Base-by-base conservation (phyloP, 805 yeast species). In the Metschnikowia amazonensis region DNA sequence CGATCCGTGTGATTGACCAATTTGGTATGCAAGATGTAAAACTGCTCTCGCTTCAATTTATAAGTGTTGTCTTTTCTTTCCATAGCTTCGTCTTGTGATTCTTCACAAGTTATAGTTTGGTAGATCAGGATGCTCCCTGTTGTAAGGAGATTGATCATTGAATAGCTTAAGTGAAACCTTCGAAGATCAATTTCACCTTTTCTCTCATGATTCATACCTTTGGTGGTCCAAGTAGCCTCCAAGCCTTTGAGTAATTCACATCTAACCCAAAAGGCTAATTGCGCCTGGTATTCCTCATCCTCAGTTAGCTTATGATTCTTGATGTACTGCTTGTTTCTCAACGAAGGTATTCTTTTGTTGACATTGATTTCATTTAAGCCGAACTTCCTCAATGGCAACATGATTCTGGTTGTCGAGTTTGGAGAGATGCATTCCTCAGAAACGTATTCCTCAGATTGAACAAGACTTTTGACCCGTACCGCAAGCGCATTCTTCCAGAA, bases 181-280 rank as follows among this genome's bases (percentile, higher is more conserved):
- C 96, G 69, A 29, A 88, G 63, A 52, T 86, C 92, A 37, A 88
- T 72, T 17, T 62, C 59, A 1, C 96, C 96, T 1, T 52, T 42
- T 24, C 82, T 63, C 29, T 42, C 36, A 32, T 64, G 44, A 37
- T n/a, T 51, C 58, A 14, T 36, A 27, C 16, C 59, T 5, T 41
- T 48, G 3, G 70, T 62, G 18, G 56, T 57, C 99, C 99, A 92
- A 2, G 62, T 55, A 2, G 96, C 96, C 2, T 65, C 61, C 4
- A 94, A 55, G 13, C 69, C 67, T 37, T 75, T 70, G 43, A 92
- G 66, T 1, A 94, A 60, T 49, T 75, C 74, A 46, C 84, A 81
- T 46, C 95, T 67, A 51, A 85, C 77, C 99, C 99, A 92, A 62
- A 89, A 94, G 2, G 78, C 67, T 49, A 81, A 82, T 46, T 80